Evolutionary conservation across 2,329 filamentous ascomycete species (phyloP), one percentile per base, ranked within the genome.

Genomic region (Orbilia blumenaviensis): DNA sequence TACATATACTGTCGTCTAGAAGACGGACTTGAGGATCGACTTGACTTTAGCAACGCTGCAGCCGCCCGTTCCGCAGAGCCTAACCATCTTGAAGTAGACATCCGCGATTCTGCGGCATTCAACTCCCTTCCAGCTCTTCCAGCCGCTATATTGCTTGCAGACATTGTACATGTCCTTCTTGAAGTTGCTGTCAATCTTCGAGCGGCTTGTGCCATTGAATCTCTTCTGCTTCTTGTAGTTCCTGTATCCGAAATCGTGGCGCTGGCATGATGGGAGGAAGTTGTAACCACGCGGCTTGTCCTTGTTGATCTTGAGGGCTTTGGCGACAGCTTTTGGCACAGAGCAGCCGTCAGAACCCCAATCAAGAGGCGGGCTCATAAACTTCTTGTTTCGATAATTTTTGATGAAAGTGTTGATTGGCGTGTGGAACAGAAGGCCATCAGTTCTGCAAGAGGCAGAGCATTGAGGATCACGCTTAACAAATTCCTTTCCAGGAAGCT

Each of bases 221-320:
- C 86, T 84, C 2, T 67, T 81, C 79, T 87, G 86, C 2, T 67
- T 74, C 56, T 85, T 85, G 80, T 84, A 87, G 82, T 88, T 88
- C 38, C 83, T 82, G 80, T 86, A 86, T 0, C 86, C 86, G 80
- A 88, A 88, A 79, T 88, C 87, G 75, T 88, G 86, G 9, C 87
- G 85, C 66, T 86, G 81, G 81, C 86, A 87, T n/a, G 83, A 84
- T 0, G 83, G 83, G 2, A 81, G 23, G 38, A 85, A 86, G 4
- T 83, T 81, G 78, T 84, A 86, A 6, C 83, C 82, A 42, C 84
- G 82, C 0, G 84, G 84, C 79, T 85, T 56, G 38, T 72, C 48
- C 29, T 72, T 72, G 41, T 63, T 50, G 16, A 64, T 36, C n/a
- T 46, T 48, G 46, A 56, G 58, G 6, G 46, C 58, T 25, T 34